These are phyloP conservation scores for Suillus clintonianus DNA, from an alignment of 768 basidiomycete genomes.

Conservation along the genomic window DNA sequence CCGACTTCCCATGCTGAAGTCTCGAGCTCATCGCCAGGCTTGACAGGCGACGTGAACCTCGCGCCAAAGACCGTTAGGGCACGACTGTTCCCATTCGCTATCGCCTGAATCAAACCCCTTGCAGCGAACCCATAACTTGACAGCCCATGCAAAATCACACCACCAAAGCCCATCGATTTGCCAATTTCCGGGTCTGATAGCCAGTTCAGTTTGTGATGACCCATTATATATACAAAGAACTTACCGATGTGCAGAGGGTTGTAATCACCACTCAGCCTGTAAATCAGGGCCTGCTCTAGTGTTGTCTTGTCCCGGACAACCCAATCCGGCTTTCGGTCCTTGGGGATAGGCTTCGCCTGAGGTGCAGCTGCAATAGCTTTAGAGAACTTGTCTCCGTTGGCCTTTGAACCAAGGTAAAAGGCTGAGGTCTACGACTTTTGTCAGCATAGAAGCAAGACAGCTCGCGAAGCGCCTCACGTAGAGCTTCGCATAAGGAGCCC, in stretches of 20 bases:
- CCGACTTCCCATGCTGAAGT: constrained; percentile 81
- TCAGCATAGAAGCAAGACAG: not conserved
- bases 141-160: constrained; percentile 83
- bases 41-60: constrained; percentile 82
- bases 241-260: constrained; percentile 76
- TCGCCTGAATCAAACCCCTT: constrained; percentile 66
- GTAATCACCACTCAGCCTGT: constrained; percentile 78
- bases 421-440: constrained; percentile 48
- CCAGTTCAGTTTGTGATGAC: not conserved
- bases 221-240: constrained; percentile 8
- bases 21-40: constrained; percentile 80
- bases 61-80: constrained; percentile 69
- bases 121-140: constrained; percentile 83
- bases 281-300: constrained; percentile 66
- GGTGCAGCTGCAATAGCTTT: constrained; percentile 64
- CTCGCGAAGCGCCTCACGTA: constrained; percentile 43
- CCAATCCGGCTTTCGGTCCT: constrained; percentile 62
- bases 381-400: constrained; percentile 59
- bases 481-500: constrained; percentile 60
- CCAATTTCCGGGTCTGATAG: constrained; percentile 70
- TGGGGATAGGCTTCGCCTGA: constrained; percentile 60
- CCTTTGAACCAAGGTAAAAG: constrained; percentile 71
- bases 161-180: constrained; percentile 75
- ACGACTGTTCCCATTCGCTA: constrained; percentile 60
- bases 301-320: constrained; percentile 62